A percentile compares a stretch with the other conserved stretches of the same genome.
phyloP scores from a whole-genome alignment of 169 alveolate species.

The Babesia ovata region DNA sequence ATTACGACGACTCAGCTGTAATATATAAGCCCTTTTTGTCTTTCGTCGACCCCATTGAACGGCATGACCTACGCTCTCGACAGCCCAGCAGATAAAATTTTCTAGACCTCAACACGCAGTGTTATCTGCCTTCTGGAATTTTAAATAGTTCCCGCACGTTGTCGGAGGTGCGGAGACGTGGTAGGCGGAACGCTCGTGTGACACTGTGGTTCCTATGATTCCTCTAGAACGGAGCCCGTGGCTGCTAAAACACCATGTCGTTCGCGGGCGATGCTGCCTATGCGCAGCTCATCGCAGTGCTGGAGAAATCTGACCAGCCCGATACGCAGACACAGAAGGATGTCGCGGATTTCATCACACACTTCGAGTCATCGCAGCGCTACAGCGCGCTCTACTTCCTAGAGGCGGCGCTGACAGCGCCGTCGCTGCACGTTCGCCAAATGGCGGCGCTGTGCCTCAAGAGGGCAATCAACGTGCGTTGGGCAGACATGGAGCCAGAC shows the following conservation, averaged over 20 bases:
- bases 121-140: too few species aligned
- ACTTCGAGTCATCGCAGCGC: constrained; percentile 29
- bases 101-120: too few species aligned
- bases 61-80: too few species aligned
- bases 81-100: too few species aligned
- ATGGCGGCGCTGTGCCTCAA: constrained; percentile 60
- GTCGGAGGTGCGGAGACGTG: too few species aligned
- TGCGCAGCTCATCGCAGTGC: constrained; percentile 27
- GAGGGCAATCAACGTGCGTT: constrained; percentile 21
- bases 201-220: too few species aligned
- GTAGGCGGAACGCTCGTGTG: too few species aligned
- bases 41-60: too few species aligned
- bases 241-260: constrained; percentile 5
- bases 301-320: constrained; percentile 43
- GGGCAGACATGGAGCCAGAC: constrained; percentile 22
- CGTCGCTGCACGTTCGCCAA: constrained; percentile 52
- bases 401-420: constrained; percentile 51
- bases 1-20: too few species aligned
- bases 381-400: constrained; percentile 51
- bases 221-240: neutral
- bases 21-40: too few species aligned
- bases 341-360: constrained; percentile 39
- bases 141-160: too few species aligned
- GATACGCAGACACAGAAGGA: constrained; percentile 66
- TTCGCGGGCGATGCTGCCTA: constrained; percentile 18